A percentile compares a stretch with the other conserved stretches of the same genome.
Evolutionary conservation across 768 basidiomycete species (phyloP).

Genomic region (Termitomyces sp.): DNA sequence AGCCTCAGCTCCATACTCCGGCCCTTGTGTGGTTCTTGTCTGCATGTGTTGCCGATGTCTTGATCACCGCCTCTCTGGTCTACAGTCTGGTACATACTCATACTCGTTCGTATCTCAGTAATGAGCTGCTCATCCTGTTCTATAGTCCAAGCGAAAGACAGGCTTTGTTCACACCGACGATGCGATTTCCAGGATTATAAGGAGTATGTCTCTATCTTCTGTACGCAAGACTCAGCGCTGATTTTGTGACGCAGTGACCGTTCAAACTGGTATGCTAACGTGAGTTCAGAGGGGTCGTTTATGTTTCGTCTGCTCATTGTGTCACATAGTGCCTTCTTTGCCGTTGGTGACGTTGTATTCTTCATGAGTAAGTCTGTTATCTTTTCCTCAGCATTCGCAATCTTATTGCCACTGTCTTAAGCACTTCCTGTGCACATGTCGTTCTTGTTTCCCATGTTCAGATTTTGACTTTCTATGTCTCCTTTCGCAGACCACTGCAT

Average conservation of each 20-base stretch:
- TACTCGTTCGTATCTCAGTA: not conserved
- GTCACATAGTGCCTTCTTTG: too few relatives aligned
- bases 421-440: slow-evolving; percentile 34
- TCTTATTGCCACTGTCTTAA: slow-evolving; percentile 8
- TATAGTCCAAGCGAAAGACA: slow-evolving; percentile 35
- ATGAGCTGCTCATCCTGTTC: not conserved
- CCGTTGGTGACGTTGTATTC: too few relatives aligned
- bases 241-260: too few relatives aligned
- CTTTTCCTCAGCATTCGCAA: not conserved
- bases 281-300: too few relatives aligned
- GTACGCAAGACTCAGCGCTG: too few relatives aligned
- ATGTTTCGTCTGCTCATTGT: too few relatives aligned
- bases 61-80: slow-evolving; percentile 45
- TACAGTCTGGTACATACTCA: slow-evolving; percentile 42
- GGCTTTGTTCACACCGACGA: slow-evolving; percentile 36
- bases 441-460: not conserved
- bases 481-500: slow-evolving; percentile 37
- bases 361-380: slow-evolving; percentile 36
- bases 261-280: too few relatives aligned
- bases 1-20: slow-evolving; percentile 30
- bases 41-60: slow-evolving; percentile 42
- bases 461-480: not conserved
- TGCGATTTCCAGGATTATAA: slow-evolving; percentile 32
- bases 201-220: slow-evolving; percentile 20
- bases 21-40: slow-evolving; percentile 44